Evolutionary conservation across 2,329 filamentous ascomycete genomes (phyloP), one percentile per base, ranked within the genome.

Genomic region (Podosphaera fusca): DNA sequence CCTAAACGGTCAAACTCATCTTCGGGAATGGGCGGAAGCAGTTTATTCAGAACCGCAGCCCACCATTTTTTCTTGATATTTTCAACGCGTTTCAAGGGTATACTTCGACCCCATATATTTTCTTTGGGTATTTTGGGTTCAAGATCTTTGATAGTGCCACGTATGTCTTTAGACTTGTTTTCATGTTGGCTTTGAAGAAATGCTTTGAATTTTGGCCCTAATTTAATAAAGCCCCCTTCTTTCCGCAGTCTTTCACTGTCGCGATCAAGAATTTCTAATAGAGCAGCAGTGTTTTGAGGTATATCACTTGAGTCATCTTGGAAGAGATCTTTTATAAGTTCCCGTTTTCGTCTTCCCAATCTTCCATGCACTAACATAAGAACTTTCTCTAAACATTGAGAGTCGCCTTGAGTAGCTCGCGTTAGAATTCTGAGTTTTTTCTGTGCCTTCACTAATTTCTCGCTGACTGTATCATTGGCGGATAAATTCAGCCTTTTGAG

Each of bases 1-100:
- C 67, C 67, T n/a, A 82, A 66, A 12, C 72, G 64, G 12, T 80
- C 70, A 78, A 78, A 82, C 63, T 82, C 77, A 21, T 69, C 68
- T 34, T 65, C 67, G 5, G 71, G 71, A 14, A 82, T 58, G 0
- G 80, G 80, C n/a, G 77, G 75, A 62, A 78, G 68, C 5, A 79
- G 60, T 58, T 73, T 75, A 10, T 71, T 65, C 0, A 73, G 67
- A 14, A 70, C 63, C 3, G 58, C 58, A 42, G 67, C 71, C 74
- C 76, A 82, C 68, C 73, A 75, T 30, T 67, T 69, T 34, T 69
- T 72, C 52, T 69, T 63, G 59, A 74, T 75, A 8, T 70, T 70
- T n/a, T 70, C 68, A 6, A 67, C 62, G 0, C 73, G 63, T 49
- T 66, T 71, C 4, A 67, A 61, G 2, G 69, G 59, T 1, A 73